Evolutionary conservation across 1,284 basidiomycete genomes (phyloP).

Genomic region (Apiotrichum sp.): DNA sequence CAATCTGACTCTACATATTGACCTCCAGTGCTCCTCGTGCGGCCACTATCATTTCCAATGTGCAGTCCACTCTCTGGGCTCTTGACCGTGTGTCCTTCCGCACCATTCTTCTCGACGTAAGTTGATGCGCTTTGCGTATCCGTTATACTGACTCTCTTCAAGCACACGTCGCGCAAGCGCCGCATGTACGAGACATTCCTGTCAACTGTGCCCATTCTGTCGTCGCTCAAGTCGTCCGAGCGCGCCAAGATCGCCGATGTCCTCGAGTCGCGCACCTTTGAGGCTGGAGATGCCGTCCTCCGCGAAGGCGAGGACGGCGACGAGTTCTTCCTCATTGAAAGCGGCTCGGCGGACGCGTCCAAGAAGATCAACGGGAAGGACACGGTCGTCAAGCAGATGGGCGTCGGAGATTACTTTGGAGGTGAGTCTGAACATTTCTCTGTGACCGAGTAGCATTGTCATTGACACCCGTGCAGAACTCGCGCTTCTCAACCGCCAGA

Average conservation of each 20-base stretch:
- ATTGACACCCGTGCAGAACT: constrained; percentile 55
- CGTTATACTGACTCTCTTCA: constrained; percentile 7
- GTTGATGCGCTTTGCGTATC: constrained; percentile 4
- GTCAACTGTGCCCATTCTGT: constrained; percentile 80
- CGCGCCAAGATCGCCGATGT: constrained; percentile 96
- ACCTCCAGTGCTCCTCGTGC: constrained; percentile 68
- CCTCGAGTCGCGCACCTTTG: constrained; percentile 73
- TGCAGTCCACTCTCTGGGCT: constrained; percentile 83
- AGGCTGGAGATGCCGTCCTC: constrained; percentile 79
- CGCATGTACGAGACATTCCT: constrained; percentile 96
- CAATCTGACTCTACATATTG: neutral
- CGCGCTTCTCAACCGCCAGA: constrained; percentile 73
- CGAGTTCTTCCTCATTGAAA: constrained; percentile 95
- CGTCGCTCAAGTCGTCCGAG: constrained; percentile 77
- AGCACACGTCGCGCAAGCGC: constrained; percentile 70
- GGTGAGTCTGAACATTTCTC: constrained; percentile 53
- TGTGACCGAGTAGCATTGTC: too few relatives aligned
- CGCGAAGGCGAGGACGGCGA: constrained; percentile 89
- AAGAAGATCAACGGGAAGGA: constrained; percentile 65
- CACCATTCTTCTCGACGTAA: constrained; percentile 80
- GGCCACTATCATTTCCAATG: constrained; percentile 82
- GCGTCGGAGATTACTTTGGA: constrained; percentile 96
- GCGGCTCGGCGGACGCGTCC: constrained; percentile 80
- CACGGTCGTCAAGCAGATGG: constrained; percentile 65
- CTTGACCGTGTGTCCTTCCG: constrained; percentile 97